phyloP scores from a whole-genome alignment of 2,329 filamentous ascomycete species.

The Annulohypoxylon truncatum region DNA sequence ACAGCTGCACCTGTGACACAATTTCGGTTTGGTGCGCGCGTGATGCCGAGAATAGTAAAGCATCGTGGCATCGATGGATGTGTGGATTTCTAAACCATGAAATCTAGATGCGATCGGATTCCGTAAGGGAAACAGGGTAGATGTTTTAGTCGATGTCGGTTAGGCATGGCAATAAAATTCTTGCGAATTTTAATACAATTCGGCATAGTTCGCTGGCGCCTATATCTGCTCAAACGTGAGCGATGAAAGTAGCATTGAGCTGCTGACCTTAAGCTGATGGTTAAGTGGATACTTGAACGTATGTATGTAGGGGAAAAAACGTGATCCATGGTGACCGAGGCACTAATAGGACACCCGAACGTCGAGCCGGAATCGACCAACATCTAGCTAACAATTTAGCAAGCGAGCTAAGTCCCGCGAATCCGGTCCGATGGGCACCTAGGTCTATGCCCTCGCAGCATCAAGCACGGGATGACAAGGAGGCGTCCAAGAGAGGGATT shows the following conservation, averaged over 20 bases:
- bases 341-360: constrained; percentile 13
- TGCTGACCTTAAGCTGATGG: constrained; percentile 14
- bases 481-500: constrained; percentile 7
- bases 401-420: constrained; percentile 25
- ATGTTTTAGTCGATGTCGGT: constrained; percentile 16
- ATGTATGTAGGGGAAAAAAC: neutral
- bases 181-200: constrained; percentile 12
- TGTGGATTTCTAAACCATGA: constrained; percentile 15
- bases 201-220: neutral
- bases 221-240: constrained; percentile 8
- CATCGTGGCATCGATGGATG: neutral
- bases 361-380: constrained; percentile 30
- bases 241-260: constrained; percentile 33
- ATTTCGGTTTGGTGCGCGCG: constrained; percentile 9
- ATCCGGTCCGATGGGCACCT: constrained; percentile 29
- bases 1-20: neutral
- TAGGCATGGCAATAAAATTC: neutral
- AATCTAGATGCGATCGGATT: constrained; percentile 17
- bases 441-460: constrained; percentile 26
- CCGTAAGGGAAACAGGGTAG: constrained; percentile 22
- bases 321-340: constrained; percentile 14
- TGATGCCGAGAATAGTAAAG: neutral
- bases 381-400: constrained; percentile 18
- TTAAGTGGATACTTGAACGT: constrained; percentile 13
- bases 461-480: constrained; percentile 16